phyloP scores from a whole-genome alignment of 129 eudicot genomes.

The Daucus carota region DNA sequence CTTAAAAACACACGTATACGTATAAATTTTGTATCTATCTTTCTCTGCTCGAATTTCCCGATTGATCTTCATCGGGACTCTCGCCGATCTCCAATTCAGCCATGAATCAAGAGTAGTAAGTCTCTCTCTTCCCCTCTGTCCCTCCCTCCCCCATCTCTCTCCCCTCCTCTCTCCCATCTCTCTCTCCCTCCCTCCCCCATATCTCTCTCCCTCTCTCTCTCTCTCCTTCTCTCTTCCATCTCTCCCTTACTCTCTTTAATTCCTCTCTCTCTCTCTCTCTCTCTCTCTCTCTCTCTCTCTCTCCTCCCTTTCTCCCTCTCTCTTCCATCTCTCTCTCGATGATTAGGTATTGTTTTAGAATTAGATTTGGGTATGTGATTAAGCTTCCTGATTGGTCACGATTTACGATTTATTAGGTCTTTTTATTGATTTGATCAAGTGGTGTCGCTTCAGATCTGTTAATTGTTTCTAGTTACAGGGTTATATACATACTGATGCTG shows the following conservation, averaged over 20 bases:
- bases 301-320: too few relatives aligned
- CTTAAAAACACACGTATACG: background rate
- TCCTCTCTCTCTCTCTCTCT: background rate
- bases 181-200: too few relatives aligned
- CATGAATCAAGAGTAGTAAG: background rate
- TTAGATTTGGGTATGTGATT: too few relatives aligned
- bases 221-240: too few relatives aligned
- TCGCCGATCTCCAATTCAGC: background rate
- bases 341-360: background rate
- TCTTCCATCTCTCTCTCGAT: too few relatives aligned
- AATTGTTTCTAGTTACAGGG: background rate
- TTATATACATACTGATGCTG: too few relatives aligned
- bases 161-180: too few relatives aligned
- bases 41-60: background rate
- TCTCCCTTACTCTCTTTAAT: too few relatives aligned
- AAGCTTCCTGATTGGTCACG: too few relatives aligned
- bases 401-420: too few relatives aligned
- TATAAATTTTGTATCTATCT: background rate
- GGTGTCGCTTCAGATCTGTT: background rate
- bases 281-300: background rate
- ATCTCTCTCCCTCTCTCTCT: too few relatives aligned
- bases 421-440: too few relatives aligned
- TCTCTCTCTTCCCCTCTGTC: background rate
- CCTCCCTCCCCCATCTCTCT: background rate
- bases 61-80: background rate